Evolutionary conservation across 805 yeast genomes (phyloP).

Genomic region (Scheffersomyces stipitis): DNA sequence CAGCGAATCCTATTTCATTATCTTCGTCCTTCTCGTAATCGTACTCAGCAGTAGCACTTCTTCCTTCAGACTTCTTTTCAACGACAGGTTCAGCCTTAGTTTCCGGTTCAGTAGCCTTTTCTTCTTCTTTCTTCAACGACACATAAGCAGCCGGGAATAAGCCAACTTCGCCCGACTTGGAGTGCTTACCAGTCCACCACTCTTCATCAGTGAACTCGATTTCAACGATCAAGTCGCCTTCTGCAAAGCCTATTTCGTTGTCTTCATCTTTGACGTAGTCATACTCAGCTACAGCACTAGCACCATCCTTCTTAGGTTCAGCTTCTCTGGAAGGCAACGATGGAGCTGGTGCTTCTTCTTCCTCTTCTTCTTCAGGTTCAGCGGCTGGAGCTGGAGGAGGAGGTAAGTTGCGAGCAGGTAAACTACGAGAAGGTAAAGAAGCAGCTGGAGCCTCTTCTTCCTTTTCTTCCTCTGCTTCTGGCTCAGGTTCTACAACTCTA

Average conservation of each 20-base stretch:
- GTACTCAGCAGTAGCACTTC: slow-evolving; percentile 63
- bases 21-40: slow-evolving; percentile 91
- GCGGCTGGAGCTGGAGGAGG: slow-evolving; percentile 1
- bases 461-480: slow-evolving; percentile 16
- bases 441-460: slow-evolving; percentile 17
- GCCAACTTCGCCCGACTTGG: slow-evolving; percentile 47
- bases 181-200: slow-evolving; percentile 59
- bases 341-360: slow-evolving; percentile 14
- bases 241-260: slow-evolving; percentile 65
- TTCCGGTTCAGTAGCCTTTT: slow-evolving; percentile 4
- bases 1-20: slow-evolving; percentile 82
- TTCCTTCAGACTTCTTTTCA: slow-evolving; percentile 15
- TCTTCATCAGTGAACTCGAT: slow-evolving; percentile 73
- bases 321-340: slow-evolving; percentile 13
- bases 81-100: slow-evolving; percentile 13
- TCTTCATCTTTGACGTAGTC: slow-evolving; percentile 77
- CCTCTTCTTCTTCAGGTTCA: slow-evolving; percentile 6
- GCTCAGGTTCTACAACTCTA: slow-evolving; percentile 4
- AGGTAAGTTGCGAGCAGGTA: no score
- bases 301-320: slow-evolving; percentile 8
- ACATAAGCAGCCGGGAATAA: slow-evolving; percentile 61
- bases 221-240: slow-evolving; percentile 65
- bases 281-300: slow-evolving; percentile 75
- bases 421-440: slow-evolving; percentile 14
- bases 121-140: slow-evolving; percentile 26